Conservation (phyloP, 805 yeast genomes). For the Citeromyces matritensis region DNA sequence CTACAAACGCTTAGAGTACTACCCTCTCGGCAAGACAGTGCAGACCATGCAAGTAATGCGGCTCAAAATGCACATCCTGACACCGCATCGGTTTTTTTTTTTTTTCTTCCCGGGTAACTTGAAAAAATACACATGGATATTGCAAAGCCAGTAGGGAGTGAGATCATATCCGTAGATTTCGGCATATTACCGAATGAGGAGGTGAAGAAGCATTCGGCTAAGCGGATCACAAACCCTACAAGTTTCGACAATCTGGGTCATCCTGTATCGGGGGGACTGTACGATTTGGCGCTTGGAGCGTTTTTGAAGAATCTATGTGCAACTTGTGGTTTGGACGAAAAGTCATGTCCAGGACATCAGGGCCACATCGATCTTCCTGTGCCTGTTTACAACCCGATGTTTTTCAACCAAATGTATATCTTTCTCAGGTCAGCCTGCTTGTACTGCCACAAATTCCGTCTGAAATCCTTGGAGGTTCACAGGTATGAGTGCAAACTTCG, state of each 20-base stretch:
- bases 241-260: slow-evolving; percentile 96
- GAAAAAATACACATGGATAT: slow-evolving; percentile 57
- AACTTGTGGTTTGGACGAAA: slow-evolving; percentile 92
- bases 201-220: slow-evolving; percentile 76
- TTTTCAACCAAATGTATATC: slow-evolving; percentile 82
- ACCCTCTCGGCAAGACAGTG: too few relatives aligned
- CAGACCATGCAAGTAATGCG: too few relatives aligned
- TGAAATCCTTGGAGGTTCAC: slow-evolving; percentile 57
- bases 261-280: slow-evolving; percentile 86
- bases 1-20: too few relatives aligned
- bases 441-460: slow-evolving; percentile 77
- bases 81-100: not conserved
- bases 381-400: slow-evolving; percentile 89
- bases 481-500: slow-evolving; percentile 63
- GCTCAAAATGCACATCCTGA: too few relatives aligned
- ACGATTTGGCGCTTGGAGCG: slow-evolving; percentile 93
- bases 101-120: not conserved
- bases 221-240: slow-evolving; percentile 88
- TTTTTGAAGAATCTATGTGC: slow-evolving; percentile 78
- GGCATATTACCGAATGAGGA: slow-evolving; percentile 73
- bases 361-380: slow-evolving; percentile 96
- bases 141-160: slow-evolving; percentile 92
- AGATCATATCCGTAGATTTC: slow-evolving; percentile 84
- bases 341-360: slow-evolving; percentile 94
- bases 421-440: slow-evolving; percentile 76